phyloP scores from a whole-genome alignment of 2,329 filamentous ascomycete species.

The Aspergillus versicolor region DNA sequence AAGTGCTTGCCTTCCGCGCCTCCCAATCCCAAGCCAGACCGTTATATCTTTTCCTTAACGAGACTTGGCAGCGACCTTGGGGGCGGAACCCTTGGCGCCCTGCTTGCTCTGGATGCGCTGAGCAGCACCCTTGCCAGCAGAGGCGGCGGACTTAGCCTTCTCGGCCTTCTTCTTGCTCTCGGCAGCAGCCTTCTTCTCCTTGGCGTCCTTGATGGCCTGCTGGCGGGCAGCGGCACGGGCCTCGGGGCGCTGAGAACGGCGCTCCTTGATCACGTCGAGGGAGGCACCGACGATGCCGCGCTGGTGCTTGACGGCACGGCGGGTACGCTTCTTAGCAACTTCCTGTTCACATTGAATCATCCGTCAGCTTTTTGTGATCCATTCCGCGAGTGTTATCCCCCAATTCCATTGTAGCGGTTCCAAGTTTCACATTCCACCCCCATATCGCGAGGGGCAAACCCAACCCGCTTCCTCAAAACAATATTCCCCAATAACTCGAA shows the following conservation, averaged over 20 bases:
- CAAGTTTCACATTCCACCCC: background rate
- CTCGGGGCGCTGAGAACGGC: slow-evolving; percentile 90
- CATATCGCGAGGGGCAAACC: background rate
- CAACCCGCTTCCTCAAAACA: slow-evolving; percentile 7
- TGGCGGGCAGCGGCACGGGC: slow-evolving; percentile 87
- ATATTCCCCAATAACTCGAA: slow-evolving; percentile 19
- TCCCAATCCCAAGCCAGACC: slow-evolving; percentile 32
- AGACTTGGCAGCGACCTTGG: slow-evolving; percentile 82
- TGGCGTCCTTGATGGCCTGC: slow-evolving; percentile 92
- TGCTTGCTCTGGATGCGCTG: slow-evolving; percentile 90
- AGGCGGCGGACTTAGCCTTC: slow-evolving; percentile 90
- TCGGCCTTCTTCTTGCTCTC: slow-evolving; percentile 96
- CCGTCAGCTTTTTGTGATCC: slow-evolving; percentile 28
- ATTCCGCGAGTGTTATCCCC: background rate
- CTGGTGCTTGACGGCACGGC: slow-evolving; percentile 97
- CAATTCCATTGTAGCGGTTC: background rate
- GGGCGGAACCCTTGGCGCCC: slow-evolving; percentile 84
- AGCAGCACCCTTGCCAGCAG: slow-evolving; percentile 72
- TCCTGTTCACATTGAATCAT: slow-evolving; percentile 63
- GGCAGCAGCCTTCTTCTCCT: slow-evolving; percentile 93
- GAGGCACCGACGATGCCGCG: slow-evolving; percentile 98
- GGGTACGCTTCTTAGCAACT: slow-evolving; percentile 99
- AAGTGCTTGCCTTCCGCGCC: slow-evolving; percentile 21
- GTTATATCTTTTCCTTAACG: slow-evolving; percentile 61
- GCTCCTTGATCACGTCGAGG: slow-evolving; percentile 99